phyloP scores from a whole-genome alignment of 2,329 filamentous ascomycete species.

The Aotearoamyces nothofagi region DNA sequence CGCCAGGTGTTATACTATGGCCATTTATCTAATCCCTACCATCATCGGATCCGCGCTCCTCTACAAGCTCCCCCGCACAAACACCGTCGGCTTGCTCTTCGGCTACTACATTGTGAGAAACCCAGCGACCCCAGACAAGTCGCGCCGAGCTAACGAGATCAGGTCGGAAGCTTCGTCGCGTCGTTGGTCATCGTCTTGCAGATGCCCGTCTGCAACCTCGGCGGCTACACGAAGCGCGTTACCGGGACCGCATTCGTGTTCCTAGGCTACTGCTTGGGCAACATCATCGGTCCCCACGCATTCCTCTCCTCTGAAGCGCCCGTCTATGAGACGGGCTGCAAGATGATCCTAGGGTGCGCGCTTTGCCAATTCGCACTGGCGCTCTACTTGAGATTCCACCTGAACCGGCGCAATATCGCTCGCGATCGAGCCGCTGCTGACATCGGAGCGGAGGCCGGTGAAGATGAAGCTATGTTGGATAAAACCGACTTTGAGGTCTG shows the following conservation, averaged over 20 bases:
- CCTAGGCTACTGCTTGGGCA: slow-evolving; percentile 7
- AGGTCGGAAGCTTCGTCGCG: slow-evolving; percentile 30
- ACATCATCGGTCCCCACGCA: slow-evolving; percentile 35
- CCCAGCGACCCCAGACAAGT: too few species aligned
- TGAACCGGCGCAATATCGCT: neutral
- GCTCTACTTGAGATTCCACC: neutral
- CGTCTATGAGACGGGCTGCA: slow-evolving; percentile 29
- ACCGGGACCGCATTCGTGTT: slow-evolving; percentile 27
- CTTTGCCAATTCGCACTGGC: neutral
- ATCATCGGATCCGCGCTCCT: slow-evolving; percentile 17
- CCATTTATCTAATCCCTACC: slow-evolving; percentile 16
- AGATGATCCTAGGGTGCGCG: neutral
- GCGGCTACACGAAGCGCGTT: slow-evolving; percentile 30
- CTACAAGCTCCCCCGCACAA: slow-evolving; percentile 13
- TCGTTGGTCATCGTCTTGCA: slow-evolving; percentile 37
- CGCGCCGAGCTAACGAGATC: too few species aligned
- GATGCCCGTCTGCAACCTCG: slow-evolving; percentile 26
- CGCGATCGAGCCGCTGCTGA: neutral
- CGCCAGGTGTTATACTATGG: slow-evolving; percentile 25
- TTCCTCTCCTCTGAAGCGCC: slow-evolving; percentile 34
- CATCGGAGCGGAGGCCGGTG: neutral
- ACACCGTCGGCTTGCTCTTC: slow-evolving; percentile 17
- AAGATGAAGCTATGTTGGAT: neutral
- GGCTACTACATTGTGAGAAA: slow-evolving; percentile 20
- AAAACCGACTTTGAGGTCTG: neutral